Percentiles rank a stretch among this genome's conserved stretches.
Evolutionary conservation across 495 filamentous ascomycete species (phyloP).

Genomic region (Pseudomonodictys pantanalensis): DNA sequence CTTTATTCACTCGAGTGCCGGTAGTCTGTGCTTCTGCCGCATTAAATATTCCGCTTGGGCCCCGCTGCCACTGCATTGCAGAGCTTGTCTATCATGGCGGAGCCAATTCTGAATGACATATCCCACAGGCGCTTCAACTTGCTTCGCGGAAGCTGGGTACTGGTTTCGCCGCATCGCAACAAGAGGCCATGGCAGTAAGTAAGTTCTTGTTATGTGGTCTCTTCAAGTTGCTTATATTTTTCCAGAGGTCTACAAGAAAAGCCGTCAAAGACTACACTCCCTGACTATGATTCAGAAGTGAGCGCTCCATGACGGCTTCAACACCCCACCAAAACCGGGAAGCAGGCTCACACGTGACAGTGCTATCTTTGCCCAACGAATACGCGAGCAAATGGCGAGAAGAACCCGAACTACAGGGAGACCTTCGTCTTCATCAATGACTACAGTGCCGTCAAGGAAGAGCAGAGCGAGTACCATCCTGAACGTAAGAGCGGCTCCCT

Average conservation of each 20-base stretch:
- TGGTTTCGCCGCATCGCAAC: slow-evolving; percentile 93
- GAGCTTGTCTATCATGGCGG: slow-evolving; percentile 48
- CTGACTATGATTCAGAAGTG: slow-evolving; percentile 73
- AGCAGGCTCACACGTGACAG: slow-evolving; percentile 37
- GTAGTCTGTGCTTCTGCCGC: neutral
- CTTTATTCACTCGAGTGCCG: neutral
- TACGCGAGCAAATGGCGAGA: slow-evolving; percentile 81
- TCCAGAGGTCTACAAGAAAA: slow-evolving; percentile 85
- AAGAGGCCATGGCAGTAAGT: slow-evolving; percentile 98
- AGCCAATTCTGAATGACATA: slow-evolving; percentile 87
- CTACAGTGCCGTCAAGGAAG: slow-evolving; percentile 94
- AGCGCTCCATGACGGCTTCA: neutral
- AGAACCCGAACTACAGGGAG: slow-evolving; percentile 78
- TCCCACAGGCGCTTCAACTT: slow-evolving; percentile 95
- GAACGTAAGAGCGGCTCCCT: slow-evolving; percentile 56
- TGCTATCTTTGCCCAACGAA: slow-evolving; percentile 99
- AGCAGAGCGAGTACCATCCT: slow-evolving; percentile 69
- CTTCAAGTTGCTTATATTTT: neutral
- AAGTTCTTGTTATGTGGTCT: neutral
- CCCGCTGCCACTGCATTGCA: neutral
- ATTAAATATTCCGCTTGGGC: neutral
- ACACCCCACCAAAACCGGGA: neutral
- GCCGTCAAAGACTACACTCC: slow-evolving; percentile 70
- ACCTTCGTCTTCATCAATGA: slow-evolving; percentile 98
- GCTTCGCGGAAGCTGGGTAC: slow-evolving; percentile 79